Base-by-base conservation (phyloP, 352 stramenopile genomes). In the Globisporangium perplexum region DNA sequence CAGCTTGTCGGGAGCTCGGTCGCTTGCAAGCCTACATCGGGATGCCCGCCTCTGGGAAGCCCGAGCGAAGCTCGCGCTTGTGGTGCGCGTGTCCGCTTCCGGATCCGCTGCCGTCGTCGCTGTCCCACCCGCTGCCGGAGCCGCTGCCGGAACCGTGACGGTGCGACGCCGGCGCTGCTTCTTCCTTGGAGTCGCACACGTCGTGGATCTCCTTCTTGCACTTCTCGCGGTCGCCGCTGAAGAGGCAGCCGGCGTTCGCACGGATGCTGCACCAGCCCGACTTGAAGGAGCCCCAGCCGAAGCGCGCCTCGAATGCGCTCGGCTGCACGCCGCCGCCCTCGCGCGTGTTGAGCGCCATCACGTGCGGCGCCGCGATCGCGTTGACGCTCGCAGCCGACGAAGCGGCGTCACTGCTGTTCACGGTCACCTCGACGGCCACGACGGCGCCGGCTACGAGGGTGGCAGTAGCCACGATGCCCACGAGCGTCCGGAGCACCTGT, bases 141-240 rank as follows among this genome's bases (percentile, higher is more conserved):
- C 44, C 44, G 23, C 44, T 52, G 28, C 57, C 23, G 2, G 57
- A 63, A 35, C 49, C 57, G 46, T 31, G 56, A 24, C 53, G 54
- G 15, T 15, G 12, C 20, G 57, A 35, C 23, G 28, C n/a, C n/a
- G n/a, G 30, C 38, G 42, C 39, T 3, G 46, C 31, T 12, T 61
- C 47, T 0, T 55, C 44, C 42, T 58, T 54, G 12, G 23, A 23
- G 38, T 48, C 53, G 20, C 53, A 60, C 44, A 15, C 28, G 23
- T 53, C 30, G 30, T 65, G 44, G 47, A 71, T 50, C n/a, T 72
- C 53, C 41, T 69, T 45, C 44, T 67, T 63, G 47, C 66, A 74
- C 41, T 56, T 53, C 10, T 62, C 59, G 26, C 55, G 63, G 48
- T 75, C 55, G 6, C 46, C 55, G 24, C 58, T 70, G 47, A 72